These are phyloP conservation scores for Colletotrichum aenigma DNA, from an alignment of 2,329 filamentous ascomycete genomes.

Conservation along the genomic window DNA sequence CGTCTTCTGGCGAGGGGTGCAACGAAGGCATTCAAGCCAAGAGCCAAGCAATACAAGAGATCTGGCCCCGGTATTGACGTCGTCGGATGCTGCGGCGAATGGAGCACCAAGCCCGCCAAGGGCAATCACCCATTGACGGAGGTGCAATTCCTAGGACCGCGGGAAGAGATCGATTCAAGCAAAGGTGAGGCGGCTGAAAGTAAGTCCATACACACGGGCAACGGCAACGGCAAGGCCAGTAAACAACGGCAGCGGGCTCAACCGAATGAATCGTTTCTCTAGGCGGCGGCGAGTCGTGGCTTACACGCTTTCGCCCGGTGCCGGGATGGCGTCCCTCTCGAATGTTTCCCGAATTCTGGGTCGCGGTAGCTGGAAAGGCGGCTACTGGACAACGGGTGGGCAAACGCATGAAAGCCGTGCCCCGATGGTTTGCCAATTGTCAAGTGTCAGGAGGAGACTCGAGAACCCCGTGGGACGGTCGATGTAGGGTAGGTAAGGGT, in stretches of 20 bases:
- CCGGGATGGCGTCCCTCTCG: not conserved
- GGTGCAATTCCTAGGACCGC: not conserved
- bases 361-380: not conserved
- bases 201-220: not conserved
- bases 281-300: constrained; percentile 8
- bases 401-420: not conserved
- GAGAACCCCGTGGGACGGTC: constrained; percentile 5
- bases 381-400: not conserved
- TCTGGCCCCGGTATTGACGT: constrained; percentile 2
- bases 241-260: not conserved
- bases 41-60: constrained; percentile 13
- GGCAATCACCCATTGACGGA: not conserved
- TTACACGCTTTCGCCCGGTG: not conserved
- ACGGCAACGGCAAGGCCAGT: not conserved
- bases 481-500: not conserved
- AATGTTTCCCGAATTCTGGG: constrained; percentile 5
- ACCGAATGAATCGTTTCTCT: not conserved
- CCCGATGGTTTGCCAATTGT: not conserved
- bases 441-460: constrained; percentile 5
- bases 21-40: not conserved
- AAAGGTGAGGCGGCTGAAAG: not conserved
- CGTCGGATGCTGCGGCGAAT: not conserved
- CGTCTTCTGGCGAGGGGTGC: constrained; percentile 6
- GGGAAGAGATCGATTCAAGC: not conserved
- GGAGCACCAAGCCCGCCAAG: constrained; percentile 1